Evolutionary conservation across 805 yeast species (phyloP), one percentile per base, ranked within the genome.

Genomic region (Sungouiella thailandica): DNA sequence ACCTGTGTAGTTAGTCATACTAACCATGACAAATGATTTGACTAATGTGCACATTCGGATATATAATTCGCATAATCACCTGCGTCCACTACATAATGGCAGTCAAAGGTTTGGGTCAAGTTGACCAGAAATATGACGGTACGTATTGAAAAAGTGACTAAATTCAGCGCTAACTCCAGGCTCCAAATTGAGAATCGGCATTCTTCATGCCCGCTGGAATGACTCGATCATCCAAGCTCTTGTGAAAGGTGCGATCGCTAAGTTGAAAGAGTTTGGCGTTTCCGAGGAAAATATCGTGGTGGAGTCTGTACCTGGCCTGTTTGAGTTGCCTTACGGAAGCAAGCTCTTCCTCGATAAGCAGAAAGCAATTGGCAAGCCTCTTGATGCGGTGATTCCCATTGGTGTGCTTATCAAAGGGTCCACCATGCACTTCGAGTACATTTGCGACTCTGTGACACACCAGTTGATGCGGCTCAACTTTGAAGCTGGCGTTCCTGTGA

Each of bases 361-460:
- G 37, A 55, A 59, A 16, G 50, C 50, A 23, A 45, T 58, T 35
- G 72, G 69, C 31, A 53, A 63, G 34, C 72, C 75, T 17, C 64
- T 83, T 36, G 96, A 93, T 58, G 96, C 90, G 4, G 75, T 90
- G 24, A 85, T 93, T 38, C 89, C 97, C 35, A 87, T 93, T 49
- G 98, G 98, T 36, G 89, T 84, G 24, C 71, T 93, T 52, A 90
- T 93, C 64, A 93, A 93, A 66, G 98, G 98, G 35, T 79, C 89
- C 24, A 93, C 97, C 23, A 88, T 88, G 96, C 98, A 93, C 65
- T 93, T 93, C 57, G 98, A 93, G 64, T 93, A 90, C 66, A 93
- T 93, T 50, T 83, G 96, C 56, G 97, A 93, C 39, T 65, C 96
- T 3, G 86, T 83, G 13, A 79, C 96, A 7, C 77, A 80, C 44